Conservation (phyloP, 768 basidiomycete genomes). For the Xerocomellus chrysenteron region DNA sequence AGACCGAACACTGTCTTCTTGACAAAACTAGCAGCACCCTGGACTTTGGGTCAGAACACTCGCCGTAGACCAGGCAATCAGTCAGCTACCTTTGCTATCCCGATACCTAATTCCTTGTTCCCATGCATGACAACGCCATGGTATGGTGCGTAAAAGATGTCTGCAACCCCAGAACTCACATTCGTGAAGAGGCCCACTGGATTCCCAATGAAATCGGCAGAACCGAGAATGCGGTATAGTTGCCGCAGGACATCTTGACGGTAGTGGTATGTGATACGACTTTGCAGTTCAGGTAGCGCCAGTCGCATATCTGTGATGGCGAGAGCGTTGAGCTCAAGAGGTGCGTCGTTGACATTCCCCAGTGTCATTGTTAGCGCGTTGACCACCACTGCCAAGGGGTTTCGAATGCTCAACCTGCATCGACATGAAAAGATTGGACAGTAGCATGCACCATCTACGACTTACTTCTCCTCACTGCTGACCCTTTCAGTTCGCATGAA, state of each 20-base stretch:
- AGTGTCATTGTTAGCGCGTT: slow-evolving; percentile 96
- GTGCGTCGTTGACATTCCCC: slow-evolving; percentile 95
- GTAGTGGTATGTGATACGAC: slow-evolving; percentile 87
- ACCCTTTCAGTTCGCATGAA: slow-evolving; percentile 97
- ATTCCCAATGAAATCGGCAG: slow-evolving; percentile 94
- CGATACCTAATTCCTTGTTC: slow-evolving; percentile 89
- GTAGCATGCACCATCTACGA: background rate
- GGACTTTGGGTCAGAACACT: slow-evolving; percentile 14
- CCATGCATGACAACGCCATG: slow-evolving; percentile 96
- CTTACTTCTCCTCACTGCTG: slow-evolving; percentile 91
- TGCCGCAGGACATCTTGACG: slow-evolving; percentile 91
- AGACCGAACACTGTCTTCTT: slow-evolving; percentile 99
- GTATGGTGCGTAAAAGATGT: slow-evolving; percentile 99
- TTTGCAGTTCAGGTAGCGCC: slow-evolving; percentile 79
- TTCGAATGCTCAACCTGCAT: slow-evolving; percentile 69
- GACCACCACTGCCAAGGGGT: slow-evolving; percentile 89
- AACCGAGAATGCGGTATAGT: slow-evolving; percentile 95
- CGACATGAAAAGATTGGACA: slow-evolving; percentile 4
- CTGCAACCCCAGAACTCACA: slow-evolving; percentile 95
- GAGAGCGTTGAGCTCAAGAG: slow-evolving; percentile 90
- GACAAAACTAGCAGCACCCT: slow-evolving; percentile 97
- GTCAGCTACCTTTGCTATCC: slow-evolving; percentile 78
- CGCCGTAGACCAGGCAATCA: background rate
- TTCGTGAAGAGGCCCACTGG: slow-evolving; percentile 98
- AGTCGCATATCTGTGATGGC: slow-evolving; percentile 93